A percentile compares a stretch with the other conserved stretches of the same genome.
Evolutionary conservation across 2,329 filamentous ascomycete species (phyloP).

Genomic region (Thyridium curvatum): DNA sequence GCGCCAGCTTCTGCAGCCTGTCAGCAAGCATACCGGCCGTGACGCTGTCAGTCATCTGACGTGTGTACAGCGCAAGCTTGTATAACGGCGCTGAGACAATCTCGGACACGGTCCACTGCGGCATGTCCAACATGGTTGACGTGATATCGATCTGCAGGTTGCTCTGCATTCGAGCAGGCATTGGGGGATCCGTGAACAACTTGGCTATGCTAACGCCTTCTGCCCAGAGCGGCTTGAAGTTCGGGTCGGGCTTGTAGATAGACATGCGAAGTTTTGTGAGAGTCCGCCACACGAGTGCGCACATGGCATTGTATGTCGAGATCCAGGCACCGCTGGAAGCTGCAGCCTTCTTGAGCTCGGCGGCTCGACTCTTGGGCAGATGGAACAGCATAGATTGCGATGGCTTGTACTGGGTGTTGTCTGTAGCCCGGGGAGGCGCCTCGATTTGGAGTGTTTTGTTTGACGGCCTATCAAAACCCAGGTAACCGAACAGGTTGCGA

Average conservation of each 20-base stretch:
- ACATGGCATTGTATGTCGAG: constrained; percentile 33
- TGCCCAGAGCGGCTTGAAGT: constrained; percentile 18
- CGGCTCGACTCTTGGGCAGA: constrained; percentile 6
- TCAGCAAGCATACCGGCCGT: constrained; percentile 22
- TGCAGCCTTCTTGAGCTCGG: constrained; percentile 28
- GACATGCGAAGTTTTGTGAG: constrained; percentile 22
- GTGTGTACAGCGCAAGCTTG: constrained; percentile 27
- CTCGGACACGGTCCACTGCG: constrained; percentile 20
- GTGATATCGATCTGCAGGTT: constrained; percentile 21
- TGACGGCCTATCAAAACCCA: too few species aligned
- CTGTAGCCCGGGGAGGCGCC: too few species aligned
- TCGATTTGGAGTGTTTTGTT: too few species aligned
- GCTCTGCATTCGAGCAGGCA: constrained; percentile 23
- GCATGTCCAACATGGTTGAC: constrained; percentile 13
- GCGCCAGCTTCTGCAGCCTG: constrained; percentile 21
- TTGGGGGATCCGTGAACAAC: constrained; percentile 21
- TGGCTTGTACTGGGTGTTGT: too few species aligned
- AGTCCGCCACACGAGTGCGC: constrained; percentile 28
- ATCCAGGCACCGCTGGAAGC: constrained; percentile 27
- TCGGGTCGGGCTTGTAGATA: constrained; percentile 20
- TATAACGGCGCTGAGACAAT: constrained; percentile 27
- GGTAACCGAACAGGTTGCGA: too few species aligned
- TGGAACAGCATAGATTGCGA: constrained; percentile 24
- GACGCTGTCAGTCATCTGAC: constrained; percentile 25
- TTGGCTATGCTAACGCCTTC: constrained; percentile 30